These are phyloP conservation scores for Immersiporthe knoxdaviesiana DNA, from an alignment of 2,329 filamentous ascomycete species.

Conservation along the genomic window DNA sequence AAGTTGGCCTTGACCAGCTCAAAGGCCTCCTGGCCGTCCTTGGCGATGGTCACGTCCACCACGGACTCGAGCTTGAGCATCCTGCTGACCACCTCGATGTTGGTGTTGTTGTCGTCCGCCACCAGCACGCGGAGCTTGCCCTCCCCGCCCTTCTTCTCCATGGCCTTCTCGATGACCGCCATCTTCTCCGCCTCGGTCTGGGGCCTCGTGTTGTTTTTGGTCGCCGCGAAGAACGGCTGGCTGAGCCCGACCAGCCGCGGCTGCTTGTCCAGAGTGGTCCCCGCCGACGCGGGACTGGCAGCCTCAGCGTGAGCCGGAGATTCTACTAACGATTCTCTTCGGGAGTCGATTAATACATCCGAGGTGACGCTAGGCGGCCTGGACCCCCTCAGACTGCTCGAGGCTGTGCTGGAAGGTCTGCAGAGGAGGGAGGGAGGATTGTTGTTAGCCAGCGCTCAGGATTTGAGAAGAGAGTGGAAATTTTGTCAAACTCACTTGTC, in stretches of 20 bases:
- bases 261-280: conserved; percentile 62
- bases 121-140: conserved; percentile 80
- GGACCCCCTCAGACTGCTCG: conserved; percentile 54
- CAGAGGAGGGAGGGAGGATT: neutral
- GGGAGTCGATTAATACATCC: conserved; percentile 41
- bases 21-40: conserved; percentile 84
- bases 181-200: conserved; percentile 61
- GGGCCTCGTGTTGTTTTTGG: conserved; percentile 40
- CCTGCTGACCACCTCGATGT: conserved; percentile 61
- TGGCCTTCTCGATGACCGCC: conserved; percentile 66
- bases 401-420: conserved; percentile 57
- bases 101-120: conserved; percentile 69
- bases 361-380: conserved; percentile 52
- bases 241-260: conserved; percentile 82
- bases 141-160: conserved; percentile 61
- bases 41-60: conserved; percentile 87
- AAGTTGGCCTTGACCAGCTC: conserved; percentile 84
- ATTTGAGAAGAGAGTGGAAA: too few relatives aligned
- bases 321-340: conserved; percentile 36
- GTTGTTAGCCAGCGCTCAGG: neutral
- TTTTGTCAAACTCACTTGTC: conserved; percentile 65
- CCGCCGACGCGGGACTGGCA: conserved; percentile 42
- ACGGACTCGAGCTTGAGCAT: conserved; percentile 77
- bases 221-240: conserved; percentile 74
- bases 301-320: conserved; percentile 31